phyloP scores from a whole-genome alignment of 106 monocot species.

The Chionographis japonica region DNA sequence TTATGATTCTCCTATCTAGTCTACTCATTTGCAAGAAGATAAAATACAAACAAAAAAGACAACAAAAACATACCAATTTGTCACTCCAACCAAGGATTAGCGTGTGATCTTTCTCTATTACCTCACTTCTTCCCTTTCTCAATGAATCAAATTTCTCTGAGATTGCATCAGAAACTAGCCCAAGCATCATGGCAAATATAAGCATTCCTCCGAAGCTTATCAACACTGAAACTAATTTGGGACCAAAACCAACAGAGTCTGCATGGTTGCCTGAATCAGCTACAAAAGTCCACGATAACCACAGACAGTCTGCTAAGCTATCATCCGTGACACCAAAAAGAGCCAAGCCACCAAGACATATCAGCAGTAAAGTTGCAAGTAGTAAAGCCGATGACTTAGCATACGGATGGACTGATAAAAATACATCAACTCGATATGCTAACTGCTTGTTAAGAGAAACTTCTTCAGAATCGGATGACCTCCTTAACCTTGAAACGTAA shows the following conservation, averaged over 20 bases:
- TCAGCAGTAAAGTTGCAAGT: conserved; percentile 57
- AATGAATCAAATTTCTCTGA: conserved; percentile 78
- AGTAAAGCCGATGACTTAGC: conserved; percentile 60
- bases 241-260: conserved; percentile 51
- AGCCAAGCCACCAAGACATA: conserved; percentile 67
- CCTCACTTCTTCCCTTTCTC: conserved; percentile 78
- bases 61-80: conserved; percentile 37
- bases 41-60: not conserved
- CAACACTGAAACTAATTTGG: conserved; percentile 59
- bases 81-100: conserved; percentile 81
- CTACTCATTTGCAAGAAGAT: not conserved
- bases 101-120: conserved; percentile 65
- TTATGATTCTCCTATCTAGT: not conserved
- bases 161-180: conserved; percentile 69
- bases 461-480: conserved; percentile 48
- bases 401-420: conserved; percentile 59
- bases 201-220: conserved; percentile 79
- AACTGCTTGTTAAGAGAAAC: conserved; percentile 61
- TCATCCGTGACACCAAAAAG: conserved; percentile 71
- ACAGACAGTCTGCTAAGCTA: conserved; percentile 51
- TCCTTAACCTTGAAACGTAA: conserved; percentile 37
- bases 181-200: conserved; percentile 87
- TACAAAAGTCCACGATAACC: conserved; percentile 71
- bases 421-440: conserved; percentile 60
- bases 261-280: conserved; percentile 79